Evolutionary conservation across 129 eudicot species (phyloP), one percentile per base, ranked within the genome.

Genomic region (Saussurea involucrata): DNA sequence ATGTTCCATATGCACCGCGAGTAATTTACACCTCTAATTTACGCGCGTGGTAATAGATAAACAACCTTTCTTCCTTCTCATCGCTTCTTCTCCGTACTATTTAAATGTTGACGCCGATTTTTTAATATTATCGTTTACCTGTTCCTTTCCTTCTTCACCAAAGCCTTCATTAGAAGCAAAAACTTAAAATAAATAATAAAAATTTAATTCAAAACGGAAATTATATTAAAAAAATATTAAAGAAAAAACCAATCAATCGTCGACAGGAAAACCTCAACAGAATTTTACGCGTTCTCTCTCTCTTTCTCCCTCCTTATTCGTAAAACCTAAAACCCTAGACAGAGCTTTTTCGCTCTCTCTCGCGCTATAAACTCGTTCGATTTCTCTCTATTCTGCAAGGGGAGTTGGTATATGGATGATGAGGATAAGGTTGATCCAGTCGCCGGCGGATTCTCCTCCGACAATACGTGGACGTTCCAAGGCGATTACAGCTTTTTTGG

Each of bases 81-180:
- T 65, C 78, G 40, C 31, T 74, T 60, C 68, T 29, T 31, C 75
- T 72, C 72, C 82, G 79, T 81, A 81, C 86, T 84, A 71, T 84
- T 84, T 44, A 81, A 69, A 74, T 69, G 85, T 84, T 84, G 86
- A 87, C 86, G 82, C 81, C 74, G 34, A 79, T 76, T 85, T 76
- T 82, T 73, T 33, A 73, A 72, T 60, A 63, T 85, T 76, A 72
- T 76, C 81, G 75, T 79, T 71, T 55, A 74, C 84, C 75, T 67
- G 63, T 80, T 80, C 75, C 68, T 69, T 80, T 80, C 75, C 68
- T 69, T 78, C 76, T 49, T 78, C 75, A 4, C 76, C 82, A 78
- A 72, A 72, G 27, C 73, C 67, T 80, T 73, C 75, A 73, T 44
- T 65, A 73, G 63, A 81, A 74, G 80, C 80, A 80, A 80, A 49